Conservation (phyloP, 1,284 basidiomycete genomes). For the Peniophora sp. region DNA sequence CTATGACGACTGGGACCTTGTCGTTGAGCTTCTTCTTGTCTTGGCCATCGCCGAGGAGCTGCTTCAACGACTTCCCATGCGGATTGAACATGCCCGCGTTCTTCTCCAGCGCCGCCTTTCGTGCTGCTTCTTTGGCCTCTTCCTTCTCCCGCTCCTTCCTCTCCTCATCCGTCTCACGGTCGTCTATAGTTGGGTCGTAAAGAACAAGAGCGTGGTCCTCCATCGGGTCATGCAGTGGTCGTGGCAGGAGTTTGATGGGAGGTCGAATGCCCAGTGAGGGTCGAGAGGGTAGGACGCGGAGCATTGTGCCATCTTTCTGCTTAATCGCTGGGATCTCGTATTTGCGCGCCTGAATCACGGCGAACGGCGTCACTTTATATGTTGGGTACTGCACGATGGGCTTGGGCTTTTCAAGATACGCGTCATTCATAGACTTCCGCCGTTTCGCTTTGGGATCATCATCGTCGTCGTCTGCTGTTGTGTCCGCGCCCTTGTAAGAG, state of each 20-base stretch:
- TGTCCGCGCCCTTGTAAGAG: conserved; percentile 67
- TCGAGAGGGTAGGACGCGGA: conserved; percentile 61
- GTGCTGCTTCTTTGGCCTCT: conserved; percentile 56
- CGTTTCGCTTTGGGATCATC: conserved; percentile 52
- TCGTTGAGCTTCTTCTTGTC: conserved; percentile 58
- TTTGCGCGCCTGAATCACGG: conserved; percentile 21
- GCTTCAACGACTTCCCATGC: conserved; percentile 80
- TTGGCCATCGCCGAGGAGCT: conserved; percentile 72
- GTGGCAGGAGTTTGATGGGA: conserved; percentile 75
- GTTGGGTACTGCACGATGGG: conserved; percentile 66
- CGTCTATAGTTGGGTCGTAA: conserved; percentile 95
- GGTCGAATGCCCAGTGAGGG: conserved; percentile 84
- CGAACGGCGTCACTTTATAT: conserved; percentile 78
- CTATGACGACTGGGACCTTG: conserved; percentile 96
- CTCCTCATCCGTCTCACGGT: conserved; percentile 82
- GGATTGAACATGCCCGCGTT: conserved; percentile 72
- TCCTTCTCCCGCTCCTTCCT: conserved; percentile 61
- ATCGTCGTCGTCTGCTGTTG: conserved; percentile 32
- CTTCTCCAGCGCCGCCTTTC: conserved; percentile 61
- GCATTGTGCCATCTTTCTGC: conserved; percentile 67
- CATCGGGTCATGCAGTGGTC: conserved; percentile 95
- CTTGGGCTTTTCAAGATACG: conserved; percentile 28
- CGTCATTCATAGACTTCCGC: conserved; percentile 42
- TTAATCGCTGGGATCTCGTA: conserved; percentile 89
- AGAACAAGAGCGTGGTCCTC: conserved; percentile 95